These are phyloP conservation scores for Leishmania braziliensis DNA, from an alignment of 208 protist species.

Conservation along the genomic window DNA sequence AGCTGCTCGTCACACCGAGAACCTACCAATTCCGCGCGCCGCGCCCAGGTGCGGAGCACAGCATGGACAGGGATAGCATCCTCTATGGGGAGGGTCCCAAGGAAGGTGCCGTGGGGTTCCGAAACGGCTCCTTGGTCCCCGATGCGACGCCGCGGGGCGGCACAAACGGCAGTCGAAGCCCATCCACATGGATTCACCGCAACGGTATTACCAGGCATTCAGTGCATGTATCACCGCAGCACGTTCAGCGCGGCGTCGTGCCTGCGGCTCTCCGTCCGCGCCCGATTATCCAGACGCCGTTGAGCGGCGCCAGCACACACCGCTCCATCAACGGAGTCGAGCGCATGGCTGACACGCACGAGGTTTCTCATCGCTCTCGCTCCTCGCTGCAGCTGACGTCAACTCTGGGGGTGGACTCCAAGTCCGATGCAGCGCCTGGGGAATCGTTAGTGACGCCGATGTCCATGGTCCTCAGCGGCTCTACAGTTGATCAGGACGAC, in stretches of 20 bases:
- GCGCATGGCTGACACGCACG: conserved; percentile 32
- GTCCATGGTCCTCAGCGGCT: not conserved
- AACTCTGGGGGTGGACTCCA: not conserved
- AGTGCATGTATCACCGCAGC: conserved; percentile 28
- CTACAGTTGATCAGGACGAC: not conserved
- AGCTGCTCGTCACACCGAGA: conserved; percentile 37
- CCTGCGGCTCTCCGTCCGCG: conserved; percentile 14
- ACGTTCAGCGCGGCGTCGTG: conserved; percentile 26
- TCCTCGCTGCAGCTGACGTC: conserved; percentile 29
- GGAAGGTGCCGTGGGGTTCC: not conserved
- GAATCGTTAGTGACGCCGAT: not conserved
- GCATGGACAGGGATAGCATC: not conserved
- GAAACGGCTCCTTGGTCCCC: not conserved
- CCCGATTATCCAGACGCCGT: conserved; percentile 9
- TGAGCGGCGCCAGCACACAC: not conserved
- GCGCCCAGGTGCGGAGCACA: conserved; percentile 30
- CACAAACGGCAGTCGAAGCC: not conserved
- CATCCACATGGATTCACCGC: not conserved
- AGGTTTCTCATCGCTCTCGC: conserved; percentile 49
- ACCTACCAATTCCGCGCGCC: conserved; percentile 36
- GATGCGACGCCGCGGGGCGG: not conserved
- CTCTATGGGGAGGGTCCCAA: conserved; percentile 6
- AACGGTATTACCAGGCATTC: not conserved
- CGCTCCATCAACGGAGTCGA: conserved; percentile 17
- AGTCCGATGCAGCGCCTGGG: not conserved